These are phyloP conservation scores for Capsella bursapastoris DNA, from an alignment of 345 rosid species.

Conservation along the genomic window DNA sequence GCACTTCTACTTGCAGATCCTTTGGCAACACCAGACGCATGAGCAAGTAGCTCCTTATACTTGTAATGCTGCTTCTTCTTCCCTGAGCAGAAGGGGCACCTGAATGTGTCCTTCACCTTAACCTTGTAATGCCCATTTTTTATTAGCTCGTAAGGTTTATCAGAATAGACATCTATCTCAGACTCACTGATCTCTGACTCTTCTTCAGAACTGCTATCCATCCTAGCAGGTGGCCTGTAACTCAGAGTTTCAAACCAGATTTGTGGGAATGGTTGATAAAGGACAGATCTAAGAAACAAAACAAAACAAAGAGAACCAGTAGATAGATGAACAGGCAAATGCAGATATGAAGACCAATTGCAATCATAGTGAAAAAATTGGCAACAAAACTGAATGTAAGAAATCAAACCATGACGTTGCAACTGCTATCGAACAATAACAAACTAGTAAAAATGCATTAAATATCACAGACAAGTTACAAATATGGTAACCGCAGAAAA, in stretches of 20 bases:
- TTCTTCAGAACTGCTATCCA: constrained; percentile 68
- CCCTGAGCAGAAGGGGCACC: constrained; percentile 87
- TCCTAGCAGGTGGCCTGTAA: constrained; percentile 40
- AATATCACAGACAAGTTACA: too few species aligned
- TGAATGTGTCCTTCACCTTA: constrained; percentile 59
- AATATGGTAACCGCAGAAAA: too few species aligned
- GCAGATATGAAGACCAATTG: too few species aligned
- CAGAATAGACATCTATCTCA: constrained; percentile 62
- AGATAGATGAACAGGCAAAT: too few species aligned
- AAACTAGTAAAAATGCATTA: too few species aligned
- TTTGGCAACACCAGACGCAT: constrained; percentile 84
- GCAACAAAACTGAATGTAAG: too few species aligned
- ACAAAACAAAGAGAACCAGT: not conserved
- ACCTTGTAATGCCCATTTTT: constrained; percentile 60
- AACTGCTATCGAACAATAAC: too few species aligned
- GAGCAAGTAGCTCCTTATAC: constrained; percentile 77
- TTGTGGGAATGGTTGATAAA: not conserved
- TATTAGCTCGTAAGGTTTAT: constrained; percentile 64
- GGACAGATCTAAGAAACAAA: not conserved
- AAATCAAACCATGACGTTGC: too few species aligned
- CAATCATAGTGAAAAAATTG: too few species aligned
- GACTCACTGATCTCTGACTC: constrained; percentile 87
- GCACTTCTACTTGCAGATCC: constrained; percentile 76
- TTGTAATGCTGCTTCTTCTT: constrained; percentile 89
- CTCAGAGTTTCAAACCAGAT: constrained; percentile 1